phyloP scores from a whole-genome alignment of 352 stramenopile species.

The Plasmopara muralis region DNA sequence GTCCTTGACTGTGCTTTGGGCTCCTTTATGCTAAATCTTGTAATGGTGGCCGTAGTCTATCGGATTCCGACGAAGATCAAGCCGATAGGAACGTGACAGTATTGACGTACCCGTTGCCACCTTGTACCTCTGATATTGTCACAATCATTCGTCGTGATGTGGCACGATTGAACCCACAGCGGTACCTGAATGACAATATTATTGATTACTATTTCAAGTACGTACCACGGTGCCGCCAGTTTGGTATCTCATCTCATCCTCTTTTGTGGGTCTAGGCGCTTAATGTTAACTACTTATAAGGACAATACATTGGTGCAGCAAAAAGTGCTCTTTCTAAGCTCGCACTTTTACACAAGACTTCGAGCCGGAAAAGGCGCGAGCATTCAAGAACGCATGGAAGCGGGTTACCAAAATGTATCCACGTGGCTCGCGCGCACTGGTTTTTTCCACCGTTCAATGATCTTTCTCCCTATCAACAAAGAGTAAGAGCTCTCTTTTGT shows the following conservation, averaged over 20 bases:
- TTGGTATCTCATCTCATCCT: too few relatives aligned
- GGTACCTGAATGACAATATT: slow-evolving; percentile 90
- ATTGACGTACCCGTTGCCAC: slow-evolving; percentile 67
- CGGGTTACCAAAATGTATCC: slow-evolving; percentile 70
- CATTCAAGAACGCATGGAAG: slow-evolving; percentile 30
- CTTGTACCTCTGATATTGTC: slow-evolving; percentile 65
- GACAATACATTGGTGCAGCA: slow-evolving; percentile 40
- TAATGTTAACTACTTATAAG: slow-evolving; percentile 50
- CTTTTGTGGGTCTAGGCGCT: slow-evolving; percentile 20
- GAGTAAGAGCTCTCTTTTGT: slow-evolving; percentile 31
- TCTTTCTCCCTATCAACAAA: slow-evolving; percentile 87
- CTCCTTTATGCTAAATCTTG: not conserved
- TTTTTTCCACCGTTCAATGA: slow-evolving; percentile 64
- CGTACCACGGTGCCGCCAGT: slow-evolving; percentile 1
- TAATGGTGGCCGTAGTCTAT: slow-evolving; percentile 7
- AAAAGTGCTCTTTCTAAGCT: slow-evolving; percentile 72
- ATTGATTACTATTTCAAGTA: slow-evolving; percentile 91
- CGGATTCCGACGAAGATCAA: slow-evolving; percentile 30
- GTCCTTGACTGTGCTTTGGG: too few relatives aligned
- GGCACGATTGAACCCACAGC: slow-evolving; percentile 43
- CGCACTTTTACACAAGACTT: slow-evolving; percentile 71
- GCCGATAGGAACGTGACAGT: slow-evolving; percentile 28
- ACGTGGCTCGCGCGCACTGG: slow-evolving; percentile 61
- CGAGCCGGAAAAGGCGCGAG: slow-evolving; percentile 36
- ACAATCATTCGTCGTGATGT: slow-evolving; percentile 66